Evolutionary conservation across 345 rosid species (phyloP), one percentile per base, ranked within the genome.

Genomic region (Lepidium aucheri): DNA sequence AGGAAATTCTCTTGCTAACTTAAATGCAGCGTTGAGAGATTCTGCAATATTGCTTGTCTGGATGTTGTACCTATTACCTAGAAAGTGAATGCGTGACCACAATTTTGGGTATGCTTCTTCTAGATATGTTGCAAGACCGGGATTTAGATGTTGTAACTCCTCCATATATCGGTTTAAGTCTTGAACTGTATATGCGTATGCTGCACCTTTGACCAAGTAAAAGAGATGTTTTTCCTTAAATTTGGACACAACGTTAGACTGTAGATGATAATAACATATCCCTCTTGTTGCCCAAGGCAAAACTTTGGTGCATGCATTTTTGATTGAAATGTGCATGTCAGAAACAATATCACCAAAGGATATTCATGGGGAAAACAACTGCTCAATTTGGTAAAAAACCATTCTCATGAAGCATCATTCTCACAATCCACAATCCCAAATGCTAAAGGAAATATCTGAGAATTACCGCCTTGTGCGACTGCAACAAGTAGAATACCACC

Each of bases 121-220:
- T 26, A 4, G 4, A 26, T 26, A 26, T 26, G 30, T 26, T 26
- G 10, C 9, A 5, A 54, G 43, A 0, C 0, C 4, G 0, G 14
- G 28, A 6, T 35, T 54, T 0, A 3, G 2, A 0, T 0, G 0
- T 0, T 15, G 2, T 2, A 54, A 1, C 0, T 2, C 1, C 0
- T 17, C 30, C 16, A 54, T 54, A 15, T 54, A 34, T 6, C 16
- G 0, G 3, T 17, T 34, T 1, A 9, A 35, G 7, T 35, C 30
- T 0, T 0, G 0, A 0, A 34, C 1, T 1, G 10, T 54, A 17
- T 9, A 12, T 0, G 30, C 43, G 6, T 10, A 35, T 0, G 30
- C 40, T 1, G 10, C n/a, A 0, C 30, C 15, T 35, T 17, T 54
- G 2, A 54, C 22, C 7, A 53, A 53, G 35, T 53, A 32, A 4